Evolutionary conservation across 1,139 yeast genomes (phyloP), one percentile per base, ranked within the genome.

Genomic region (Arxiozyma slooffiae): DNA sequence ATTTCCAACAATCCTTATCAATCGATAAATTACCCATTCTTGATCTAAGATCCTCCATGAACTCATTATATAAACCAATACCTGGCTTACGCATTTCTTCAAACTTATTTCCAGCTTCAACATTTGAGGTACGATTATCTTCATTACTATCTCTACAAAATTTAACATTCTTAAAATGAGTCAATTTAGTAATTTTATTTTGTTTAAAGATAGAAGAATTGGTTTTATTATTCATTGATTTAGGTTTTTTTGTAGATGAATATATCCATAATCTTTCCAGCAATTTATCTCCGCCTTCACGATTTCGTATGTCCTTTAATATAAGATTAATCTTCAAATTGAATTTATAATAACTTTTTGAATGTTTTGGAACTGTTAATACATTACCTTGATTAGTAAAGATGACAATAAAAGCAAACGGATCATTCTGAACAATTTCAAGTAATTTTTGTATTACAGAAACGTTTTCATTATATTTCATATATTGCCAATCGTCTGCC

Each of bases 321-420:
- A 82, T 69, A 26, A 67, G 64, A 46, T 73, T 67, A 2, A 83
- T 60, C 52, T 80, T 76, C 4, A 62, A 64, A 2, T 67, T 66
- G 53, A 82, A 75, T 49, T 78, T 76, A 3, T 52, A 50, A 54
- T 73, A 80, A 17, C 87, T 77, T 60, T 82, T 84, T 3, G 80
- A 72, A 16, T 69, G 66, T 9, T 61, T 60, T 6, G 70, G 67
- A 4, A 71, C 68, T 3, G 75, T 60, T 1, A 63, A 58, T 1
- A 67, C 69, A 26, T 70, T 67, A n/a, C 90, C 96, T 63, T 92
- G 98, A 62, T 92, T 92, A 2, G 97, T 80, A 63, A 92, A 86
- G 1, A 92, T 76, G 16, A 82, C 92, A 4, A 88, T 64, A 2
- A 67, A 63, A 0, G 62, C 57, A 2, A 49, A 44, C 0, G 62